A percentile compares a stretch with the other conserved stretches of the same genome.
Evolutionary conservation across 306 rosid species (phyloP).

Genomic region (Acacia crassicarpa): DNA sequence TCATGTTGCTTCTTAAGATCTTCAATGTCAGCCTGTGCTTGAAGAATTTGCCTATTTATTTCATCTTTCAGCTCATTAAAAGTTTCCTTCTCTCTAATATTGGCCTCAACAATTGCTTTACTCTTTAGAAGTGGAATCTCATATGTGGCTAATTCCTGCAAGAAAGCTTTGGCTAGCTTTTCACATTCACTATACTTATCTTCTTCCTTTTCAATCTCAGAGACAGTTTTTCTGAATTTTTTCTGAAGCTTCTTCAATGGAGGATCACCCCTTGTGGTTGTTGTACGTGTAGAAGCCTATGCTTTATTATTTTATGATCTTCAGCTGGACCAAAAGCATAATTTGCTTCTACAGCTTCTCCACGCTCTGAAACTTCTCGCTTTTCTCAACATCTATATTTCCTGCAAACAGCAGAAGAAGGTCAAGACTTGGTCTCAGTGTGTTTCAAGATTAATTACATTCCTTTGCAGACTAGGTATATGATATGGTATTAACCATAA

Average conservation of each 20-base stretch:
- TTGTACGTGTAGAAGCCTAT: background rate
- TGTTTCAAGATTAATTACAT: background rate
- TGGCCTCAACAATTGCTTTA: too few species aligned
- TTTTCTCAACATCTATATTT: background rate
- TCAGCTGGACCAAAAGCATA: background rate
- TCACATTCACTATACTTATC: too few species aligned
- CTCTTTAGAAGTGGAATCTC: too few species aligned
- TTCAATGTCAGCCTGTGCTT: too few species aligned
- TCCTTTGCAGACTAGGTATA: background rate
- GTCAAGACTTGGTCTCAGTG: background rate
- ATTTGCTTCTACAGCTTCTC: background rate
- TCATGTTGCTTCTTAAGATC: too few species aligned
- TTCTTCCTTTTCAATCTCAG: too few species aligned
- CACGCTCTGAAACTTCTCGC: background rate
- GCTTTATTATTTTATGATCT: background rate
- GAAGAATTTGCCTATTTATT: too few species aligned
- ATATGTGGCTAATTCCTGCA: too few species aligned
- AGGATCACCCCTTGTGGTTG: slow-evolving; percentile 67
- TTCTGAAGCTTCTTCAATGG: slow-evolving; percentile 94
- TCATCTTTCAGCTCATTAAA: too few species aligned
- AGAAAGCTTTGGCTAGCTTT: too few species aligned
- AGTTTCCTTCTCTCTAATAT: too few species aligned
- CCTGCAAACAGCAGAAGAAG: background rate
- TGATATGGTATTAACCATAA: too few species aligned
- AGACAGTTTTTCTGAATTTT: background rate